Percentiles rank a stretch among this genome's conserved stretches.
phyloP scores from a whole-genome alignment of 1,284 basidiomycete species.

The Phellopilus nigrolimitatus region DNA sequence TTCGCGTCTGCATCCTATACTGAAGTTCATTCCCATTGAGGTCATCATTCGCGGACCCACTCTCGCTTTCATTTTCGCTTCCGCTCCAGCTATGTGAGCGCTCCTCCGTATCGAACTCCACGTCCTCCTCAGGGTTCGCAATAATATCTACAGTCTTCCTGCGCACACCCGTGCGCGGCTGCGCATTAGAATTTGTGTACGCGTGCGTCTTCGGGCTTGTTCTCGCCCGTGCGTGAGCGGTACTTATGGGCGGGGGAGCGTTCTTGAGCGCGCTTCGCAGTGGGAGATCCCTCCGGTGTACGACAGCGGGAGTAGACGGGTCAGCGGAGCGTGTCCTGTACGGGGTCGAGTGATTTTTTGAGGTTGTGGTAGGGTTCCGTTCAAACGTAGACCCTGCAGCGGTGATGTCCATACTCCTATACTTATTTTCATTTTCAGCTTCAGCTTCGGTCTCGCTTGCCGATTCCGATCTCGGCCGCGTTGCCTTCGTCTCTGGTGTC shows the following conservation, averaged over 20 bases:
- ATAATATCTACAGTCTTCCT: too few relatives aligned
- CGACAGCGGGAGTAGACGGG: background rate
- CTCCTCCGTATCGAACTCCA: background rate
- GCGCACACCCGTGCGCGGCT: background rate
- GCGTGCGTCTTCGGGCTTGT: background rate
- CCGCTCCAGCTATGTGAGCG: background rate
- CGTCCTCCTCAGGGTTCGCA: background rate
- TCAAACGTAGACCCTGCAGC: background rate
- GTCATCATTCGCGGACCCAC: background rate
- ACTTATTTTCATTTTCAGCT: too few relatives aligned
- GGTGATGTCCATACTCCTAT: background rate
- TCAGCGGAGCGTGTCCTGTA: slow-evolving; percentile 1
- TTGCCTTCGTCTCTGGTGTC: slow-evolving; percentile 4
- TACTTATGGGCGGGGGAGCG: too few relatives aligned
- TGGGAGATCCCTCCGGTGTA: background rate
- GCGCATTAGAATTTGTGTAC: background rate
- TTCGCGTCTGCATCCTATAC: background rate
- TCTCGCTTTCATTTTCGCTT: background rate
- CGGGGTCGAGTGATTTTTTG: background rate
- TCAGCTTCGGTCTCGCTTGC: background rate
- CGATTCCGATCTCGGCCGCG: background rate
- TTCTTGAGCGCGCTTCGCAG: too few relatives aligned
- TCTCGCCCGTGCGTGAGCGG: background rate
- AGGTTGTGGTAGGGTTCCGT: background rate
- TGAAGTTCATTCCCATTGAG: background rate